phyloP scores from a whole-genome alignment of 768 basidiomycete species.

The Suillus brevipes region DNA sequence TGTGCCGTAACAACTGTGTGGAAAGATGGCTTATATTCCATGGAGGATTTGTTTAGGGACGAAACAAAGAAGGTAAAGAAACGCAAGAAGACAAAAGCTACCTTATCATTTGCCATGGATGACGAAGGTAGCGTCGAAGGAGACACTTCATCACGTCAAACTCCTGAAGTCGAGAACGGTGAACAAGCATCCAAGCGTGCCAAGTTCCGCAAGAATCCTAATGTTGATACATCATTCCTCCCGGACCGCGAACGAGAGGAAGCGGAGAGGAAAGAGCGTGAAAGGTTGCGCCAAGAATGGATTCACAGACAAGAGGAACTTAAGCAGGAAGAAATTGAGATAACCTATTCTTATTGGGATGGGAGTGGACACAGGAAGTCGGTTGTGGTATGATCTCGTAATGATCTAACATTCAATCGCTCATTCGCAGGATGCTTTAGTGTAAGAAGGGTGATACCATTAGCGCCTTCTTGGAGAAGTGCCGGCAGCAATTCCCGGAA shows the following conservation, averaged over 20 bases:
- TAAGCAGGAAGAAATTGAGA: slow-evolving; percentile 77
- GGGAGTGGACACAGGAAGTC: slow-evolving; percentile 95
- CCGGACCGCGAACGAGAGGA: slow-evolving; percentile 98
- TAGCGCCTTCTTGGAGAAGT: slow-evolving; percentile 86
- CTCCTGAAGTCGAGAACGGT: slow-evolving; percentile 38
- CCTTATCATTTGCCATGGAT: slow-evolving; percentile 88
- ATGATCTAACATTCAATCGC: background rate
- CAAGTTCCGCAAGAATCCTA: slow-evolving; percentile 91
- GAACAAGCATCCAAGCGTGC: slow-evolving; percentile 62
- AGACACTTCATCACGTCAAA: slow-evolving; percentile 39
- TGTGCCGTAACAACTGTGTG: slow-evolving; percentile 12
- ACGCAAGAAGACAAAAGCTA: slow-evolving; percentile 88
- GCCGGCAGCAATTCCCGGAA: slow-evolving; percentile 90
- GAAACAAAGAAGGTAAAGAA: slow-evolving; percentile 88
- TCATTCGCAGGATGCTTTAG: slow-evolving; percentile 41
- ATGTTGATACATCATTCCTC: slow-evolving; percentile 96
- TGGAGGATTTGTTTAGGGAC: slow-evolving; percentile 87
- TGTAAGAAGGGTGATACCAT: slow-evolving; percentile 97
- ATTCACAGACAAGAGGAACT: slow-evolving; percentile 68
- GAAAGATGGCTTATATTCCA: slow-evolving; percentile 64
- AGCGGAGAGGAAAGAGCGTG: slow-evolving; percentile 83
- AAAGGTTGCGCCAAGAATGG: slow-evolving; percentile 90
- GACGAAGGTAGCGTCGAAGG: slow-evolving; percentile 59
- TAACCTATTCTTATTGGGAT: slow-evolving; percentile 98
- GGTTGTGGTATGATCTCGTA: slow-evolving; percentile 63